A percentile compares a stretch with the other conserved stretches of the same genome.
Conservation (phyloP, 805 yeast species). For the Wickerhamomyces silvicola region DNA sequence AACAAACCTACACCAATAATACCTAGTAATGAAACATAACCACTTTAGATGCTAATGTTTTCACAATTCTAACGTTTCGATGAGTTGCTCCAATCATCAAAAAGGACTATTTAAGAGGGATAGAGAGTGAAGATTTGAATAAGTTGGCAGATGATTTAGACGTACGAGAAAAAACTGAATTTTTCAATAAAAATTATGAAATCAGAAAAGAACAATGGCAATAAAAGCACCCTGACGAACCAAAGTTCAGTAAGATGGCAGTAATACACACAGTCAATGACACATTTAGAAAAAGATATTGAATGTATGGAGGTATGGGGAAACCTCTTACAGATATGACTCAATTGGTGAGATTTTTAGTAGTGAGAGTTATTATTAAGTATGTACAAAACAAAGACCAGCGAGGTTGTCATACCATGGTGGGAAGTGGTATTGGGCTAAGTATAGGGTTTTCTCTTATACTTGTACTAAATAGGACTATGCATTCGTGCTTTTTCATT, state of each 20-base stretch:
- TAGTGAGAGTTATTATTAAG: slow-evolving; percentile 56
- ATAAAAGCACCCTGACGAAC: slow-evolving; percentile 19
- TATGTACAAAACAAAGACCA: slow-evolving; percentile 50
- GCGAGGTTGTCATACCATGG: slow-evolving; percentile 32
- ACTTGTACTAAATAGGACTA: slow-evolving; percentile 39
- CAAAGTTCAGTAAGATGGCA: slow-evolving; percentile 18
- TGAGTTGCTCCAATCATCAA: slow-evolving; percentile 21
- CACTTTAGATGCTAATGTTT: slow-evolving; percentile 13
- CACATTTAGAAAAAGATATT: slow-evolving; percentile 27
- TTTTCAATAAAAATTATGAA: slow-evolving; percentile 26
- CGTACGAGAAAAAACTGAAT: slow-evolving; percentile 28
- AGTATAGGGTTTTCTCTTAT: slow-evolving; percentile 63
- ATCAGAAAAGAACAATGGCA: slow-evolving; percentile 21
- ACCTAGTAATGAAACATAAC: slow-evolving; percentile 11
- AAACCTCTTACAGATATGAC: slow-evolving; percentile 26
- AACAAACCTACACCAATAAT: slow-evolving; percentile 16
- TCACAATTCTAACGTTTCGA: slow-evolving; percentile 13
- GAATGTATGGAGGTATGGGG: slow-evolving; percentile 25
- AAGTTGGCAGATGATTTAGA: slow-evolving; percentile 30
- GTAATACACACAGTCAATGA: slow-evolving; percentile 28
- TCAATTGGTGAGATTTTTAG: slow-evolving; percentile 55
- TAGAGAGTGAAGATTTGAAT: slow-evolving; percentile 52
- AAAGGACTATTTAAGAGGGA: slow-evolving; percentile 55
- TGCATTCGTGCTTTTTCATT: slow-evolving; percentile 60
- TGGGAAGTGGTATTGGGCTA: slow-evolving; percentile 64